Percentiles rank a stretch among this genome's conserved stretches.
Conservation (phyloP, 495 filamentous ascomycete genomes). For the Geoglossum glabrum region DNA sequence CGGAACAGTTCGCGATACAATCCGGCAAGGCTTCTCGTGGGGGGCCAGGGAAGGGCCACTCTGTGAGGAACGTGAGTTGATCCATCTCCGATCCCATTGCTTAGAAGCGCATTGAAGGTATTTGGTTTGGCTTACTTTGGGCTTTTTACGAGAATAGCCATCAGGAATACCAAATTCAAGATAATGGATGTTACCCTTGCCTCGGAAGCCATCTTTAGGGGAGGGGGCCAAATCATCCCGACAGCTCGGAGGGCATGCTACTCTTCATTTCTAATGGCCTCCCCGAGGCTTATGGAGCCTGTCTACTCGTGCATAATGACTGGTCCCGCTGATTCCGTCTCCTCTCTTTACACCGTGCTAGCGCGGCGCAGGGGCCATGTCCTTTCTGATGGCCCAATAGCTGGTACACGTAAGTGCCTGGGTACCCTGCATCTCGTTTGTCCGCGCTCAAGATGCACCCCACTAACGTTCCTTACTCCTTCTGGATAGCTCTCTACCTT, state of each 20-base stretch:
- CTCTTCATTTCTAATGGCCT: slow-evolving; percentile 89
- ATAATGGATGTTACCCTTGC: slow-evolving; percentile 81
- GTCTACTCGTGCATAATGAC: slow-evolving; percentile 84
- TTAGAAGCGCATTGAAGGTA: neutral
- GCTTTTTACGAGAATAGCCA: slow-evolving; percentile 28
- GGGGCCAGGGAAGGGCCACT: slow-evolving; percentile 84
- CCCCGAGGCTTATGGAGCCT: slow-evolving; percentile 87
- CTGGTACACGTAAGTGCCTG: slow-evolving; percentile 39
- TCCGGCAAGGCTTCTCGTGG: slow-evolving; percentile 92
- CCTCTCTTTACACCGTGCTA: slow-evolving; percentile 76
- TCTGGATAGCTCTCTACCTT: slow-evolving; percentile 43
- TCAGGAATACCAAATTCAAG: slow-evolving; percentile 89
- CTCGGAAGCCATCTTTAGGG: slow-evolving; percentile 75
- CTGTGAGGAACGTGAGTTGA: slow-evolving; percentile 81
- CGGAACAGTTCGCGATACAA: slow-evolving; percentile 70
- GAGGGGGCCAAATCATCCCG: slow-evolving; percentile 93
- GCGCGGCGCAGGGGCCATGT: slow-evolving; percentile 81
- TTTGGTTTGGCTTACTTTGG: neutral
- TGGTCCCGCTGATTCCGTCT: slow-evolving; percentile 76
- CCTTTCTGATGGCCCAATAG: slow-evolving; percentile 76
- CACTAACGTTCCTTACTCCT: neutral
- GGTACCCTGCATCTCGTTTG: neutral
- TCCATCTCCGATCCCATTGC: neutral
- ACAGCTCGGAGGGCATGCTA: slow-evolving; percentile 83
- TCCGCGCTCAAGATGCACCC: neutral